phyloP scores from a whole-genome alignment of 176 grass and related monocot species.

The Melocanna baccifera region DNA sequence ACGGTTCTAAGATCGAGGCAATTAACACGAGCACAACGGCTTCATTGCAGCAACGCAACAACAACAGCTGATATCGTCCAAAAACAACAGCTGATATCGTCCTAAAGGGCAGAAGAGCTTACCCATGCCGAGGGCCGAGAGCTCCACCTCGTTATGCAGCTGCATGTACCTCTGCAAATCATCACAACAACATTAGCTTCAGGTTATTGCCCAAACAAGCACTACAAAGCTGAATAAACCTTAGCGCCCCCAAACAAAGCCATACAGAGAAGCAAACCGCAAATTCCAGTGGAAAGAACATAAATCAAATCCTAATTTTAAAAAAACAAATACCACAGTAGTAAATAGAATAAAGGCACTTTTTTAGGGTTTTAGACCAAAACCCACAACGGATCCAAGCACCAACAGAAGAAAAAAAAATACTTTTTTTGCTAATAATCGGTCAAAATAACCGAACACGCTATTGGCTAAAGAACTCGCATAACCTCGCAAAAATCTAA shows the following conservation, averaged over 20 bases:
- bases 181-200: slow-evolving; percentile 17
- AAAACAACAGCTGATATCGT: background rate
- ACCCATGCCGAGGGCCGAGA: slow-evolving; percentile 98
- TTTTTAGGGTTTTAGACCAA: slow-evolving; percentile 8
- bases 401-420: background rate
- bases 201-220: background rate
- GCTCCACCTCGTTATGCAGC: slow-evolving; percentile 82
- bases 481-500: background rate
- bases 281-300: background rate
- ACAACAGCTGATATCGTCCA: background rate
- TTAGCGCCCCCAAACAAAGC: background rate
- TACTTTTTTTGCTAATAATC: background rate
- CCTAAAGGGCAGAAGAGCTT: background rate
- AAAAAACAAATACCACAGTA: background rate
- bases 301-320: background rate
- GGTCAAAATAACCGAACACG: background rate
- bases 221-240: background rate
- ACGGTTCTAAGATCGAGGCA: background rate
- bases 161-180: slow-evolving; percentile 94
- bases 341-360: background rate
- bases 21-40: background rate
- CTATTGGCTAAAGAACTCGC: background rate
- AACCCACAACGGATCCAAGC: background rate
- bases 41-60: background rate
- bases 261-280: background rate